Evolutionary conservation across 2,329 filamentous ascomycete genomes (phyloP).

Genomic region (Nemania bipapillata): DNA sequence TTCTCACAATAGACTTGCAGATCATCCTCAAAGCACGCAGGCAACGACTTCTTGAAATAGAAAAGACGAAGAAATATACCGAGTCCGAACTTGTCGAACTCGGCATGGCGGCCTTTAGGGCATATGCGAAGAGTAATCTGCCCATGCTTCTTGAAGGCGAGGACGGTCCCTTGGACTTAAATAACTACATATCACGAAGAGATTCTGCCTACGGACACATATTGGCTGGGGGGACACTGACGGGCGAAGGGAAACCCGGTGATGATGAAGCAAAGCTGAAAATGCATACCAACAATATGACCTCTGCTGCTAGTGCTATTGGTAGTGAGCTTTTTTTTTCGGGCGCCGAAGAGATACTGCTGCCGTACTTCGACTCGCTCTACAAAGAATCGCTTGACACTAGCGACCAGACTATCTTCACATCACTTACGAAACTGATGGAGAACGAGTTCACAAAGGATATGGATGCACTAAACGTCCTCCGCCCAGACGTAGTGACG

Average conservation of each 20-base stretch:
- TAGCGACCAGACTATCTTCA: slow-evolving; percentile 78
- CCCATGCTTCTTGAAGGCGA: slow-evolving; percentile 61
- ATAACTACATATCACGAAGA: slow-evolving; percentile 62
- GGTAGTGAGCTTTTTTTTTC: slow-evolving; percentile 63
- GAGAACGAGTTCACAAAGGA: slow-evolving; percentile 89
- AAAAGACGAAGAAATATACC: slow-evolving; percentile 74
- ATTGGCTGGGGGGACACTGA: slow-evolving; percentile 65
- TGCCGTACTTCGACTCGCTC: slow-evolving; percentile 82
- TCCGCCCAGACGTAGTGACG: slow-evolving; percentile 82
- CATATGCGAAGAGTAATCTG: slow-evolving; percentile 66
- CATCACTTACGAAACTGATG: slow-evolving; percentile 83
- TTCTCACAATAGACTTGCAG: slow-evolving; percentile 62
- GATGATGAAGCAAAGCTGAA: slow-evolving; percentile 88
- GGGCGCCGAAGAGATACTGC: slow-evolving; percentile 72
- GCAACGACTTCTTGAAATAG: slow-evolving; percentile 81
- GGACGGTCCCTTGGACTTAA: slow-evolving; percentile 58
- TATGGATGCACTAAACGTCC: slow-evolving; percentile 85
- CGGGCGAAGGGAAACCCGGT: slow-evolving; percentile 69
- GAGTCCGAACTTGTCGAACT: slow-evolving; percentile 60
- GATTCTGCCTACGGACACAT: slow-evolving; percentile 66
- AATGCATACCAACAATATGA: slow-evolving; percentile 81
- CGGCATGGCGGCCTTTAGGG: slow-evolving; percentile 64
- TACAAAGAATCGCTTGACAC: slow-evolving; percentile 72
- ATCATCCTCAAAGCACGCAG: slow-evolving; percentile 74
- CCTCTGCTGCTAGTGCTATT: slow-evolving; percentile 62